phyloP scores from a whole-genome alignment of 2,329 filamentous ascomycete genomes.

The Aspergillus novofumigatus region DNA sequence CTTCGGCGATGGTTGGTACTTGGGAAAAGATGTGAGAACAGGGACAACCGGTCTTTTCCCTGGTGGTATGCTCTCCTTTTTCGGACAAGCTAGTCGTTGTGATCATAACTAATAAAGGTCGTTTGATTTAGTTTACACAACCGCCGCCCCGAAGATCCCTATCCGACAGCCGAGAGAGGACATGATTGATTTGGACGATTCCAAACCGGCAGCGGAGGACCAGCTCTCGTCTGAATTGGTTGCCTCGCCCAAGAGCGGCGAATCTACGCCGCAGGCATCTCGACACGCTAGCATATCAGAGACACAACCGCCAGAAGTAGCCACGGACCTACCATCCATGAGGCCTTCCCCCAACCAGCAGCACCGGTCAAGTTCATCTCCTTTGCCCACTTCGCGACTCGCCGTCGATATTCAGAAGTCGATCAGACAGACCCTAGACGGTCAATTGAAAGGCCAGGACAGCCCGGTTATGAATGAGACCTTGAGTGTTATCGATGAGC shows the following conservation, averaged over 20 bases:
- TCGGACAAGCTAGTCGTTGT: not conserved
- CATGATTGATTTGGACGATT: slow-evolving; percentile 9
- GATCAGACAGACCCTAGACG: slow-evolving; percentile 45
- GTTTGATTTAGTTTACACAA: slow-evolving; percentile 22
- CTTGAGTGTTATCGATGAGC: slow-evolving; percentile 91
- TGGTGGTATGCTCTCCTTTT: slow-evolving; percentile 35
- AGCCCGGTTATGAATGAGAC: slow-evolving; percentile 90
- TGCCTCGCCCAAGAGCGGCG: slow-evolving; percentile 28
- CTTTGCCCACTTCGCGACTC: slow-evolving; percentile 32
- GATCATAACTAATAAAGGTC: slow-evolving; percentile 1
- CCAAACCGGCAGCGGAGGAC: slow-evolving; percentile 11
- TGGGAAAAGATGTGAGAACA: slow-evolving; percentile 47
- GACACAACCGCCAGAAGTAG: slow-evolving; percentile 19
- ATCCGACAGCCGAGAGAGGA: slow-evolving; percentile 17
- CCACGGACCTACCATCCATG: slow-evolving; percentile 13
- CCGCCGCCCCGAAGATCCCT: slow-evolving; percentile 21
- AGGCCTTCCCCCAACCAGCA: slow-evolving; percentile 21
- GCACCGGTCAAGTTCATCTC: slow-evolving; percentile 33
- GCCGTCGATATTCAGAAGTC: slow-evolving; percentile 40
- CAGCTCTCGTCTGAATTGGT: slow-evolving; percentile 17
- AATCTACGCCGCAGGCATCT: slow-evolving; percentile 39
- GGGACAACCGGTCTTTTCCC: slow-evolving; percentile 46
- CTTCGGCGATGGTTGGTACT: slow-evolving; percentile 64
- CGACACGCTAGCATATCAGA: slow-evolving; percentile 34
- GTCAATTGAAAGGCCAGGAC: slow-evolving; percentile 52